Evolutionary conservation across 1,284 basidiomycete genomes (phyloP), one percentile per base, ranked within the genome.

Genomic region (Cutaneotrichosporon arboriforme): DNA sequence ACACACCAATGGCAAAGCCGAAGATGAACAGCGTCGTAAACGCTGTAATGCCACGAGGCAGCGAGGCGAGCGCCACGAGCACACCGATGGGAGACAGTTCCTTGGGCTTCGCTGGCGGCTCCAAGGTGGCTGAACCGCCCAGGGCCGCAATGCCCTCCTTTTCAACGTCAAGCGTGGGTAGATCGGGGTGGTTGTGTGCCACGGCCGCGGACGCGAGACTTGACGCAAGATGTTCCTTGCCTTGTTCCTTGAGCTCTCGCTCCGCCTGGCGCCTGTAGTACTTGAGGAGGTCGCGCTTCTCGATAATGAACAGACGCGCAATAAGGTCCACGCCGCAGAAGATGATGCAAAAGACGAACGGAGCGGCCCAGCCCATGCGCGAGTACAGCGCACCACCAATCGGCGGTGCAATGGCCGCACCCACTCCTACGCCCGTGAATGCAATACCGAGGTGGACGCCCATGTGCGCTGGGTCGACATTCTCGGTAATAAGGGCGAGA

Each of bases 381-480:
- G 74, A 65, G 68, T 84, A 88, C 5, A 90, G 71, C 3, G 78
- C 77, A 12, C 87, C 87, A 15, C 86, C 85, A 2, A 84, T 80
- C 0, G 87, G 84, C 2, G 86, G 85, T 3, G 67, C 68, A 22
- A 67, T 63, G 12, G 60, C 65, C 9, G 58, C 50, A 3, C 87
- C 87, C 13, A 86, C 63, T 1, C 84, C 81, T 23, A 87, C 69
- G 8, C 86, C 87, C 13, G 80, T 77, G 78, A 87, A 84, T 0
- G 85, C 84, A 14, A 86, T 74, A 0, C 88, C 87, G 23, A 89
- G 77, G 65, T 88, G 84, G 47, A 84, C 78, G 44, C 84, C 87
- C 26, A 85, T 68, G 13, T 78, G 70, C 41, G 77, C 66, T 60
- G 83, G 80, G 1, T 84, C 81, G 0, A 82, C 80, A 33, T 81